These are phyloP conservation scores for Solanum piurae DNA, from an alignment of 257 asterid genomes.

Conservation along the genomic window DNA sequence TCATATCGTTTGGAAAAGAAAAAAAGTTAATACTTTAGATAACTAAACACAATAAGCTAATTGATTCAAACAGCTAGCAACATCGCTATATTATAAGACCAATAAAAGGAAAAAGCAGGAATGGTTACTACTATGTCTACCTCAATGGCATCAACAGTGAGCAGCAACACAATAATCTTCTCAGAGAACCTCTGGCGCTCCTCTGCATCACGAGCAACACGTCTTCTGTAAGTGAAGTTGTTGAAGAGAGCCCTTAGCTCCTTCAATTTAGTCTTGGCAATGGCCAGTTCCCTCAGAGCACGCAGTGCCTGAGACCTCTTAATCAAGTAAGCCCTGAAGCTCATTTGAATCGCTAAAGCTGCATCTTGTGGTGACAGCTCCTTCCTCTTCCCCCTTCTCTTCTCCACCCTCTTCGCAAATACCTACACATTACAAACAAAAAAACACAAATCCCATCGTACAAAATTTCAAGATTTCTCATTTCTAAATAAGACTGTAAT, in stretches of 20 bases:
- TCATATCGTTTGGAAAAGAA: background rate
- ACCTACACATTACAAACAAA: constrained; percentile 25
- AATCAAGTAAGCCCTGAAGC: constrained; percentile 66
- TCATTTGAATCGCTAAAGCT: constrained; percentile 57
- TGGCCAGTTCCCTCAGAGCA: constrained; percentile 82
- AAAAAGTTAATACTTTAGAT: background rate
- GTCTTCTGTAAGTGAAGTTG: constrained; percentile 86
- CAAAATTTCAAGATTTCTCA: background rate
- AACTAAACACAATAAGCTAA: background rate
- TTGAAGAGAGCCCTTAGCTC: constrained; percentile 36
- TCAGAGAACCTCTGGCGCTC: constrained; percentile 90
- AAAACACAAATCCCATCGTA: background rate
- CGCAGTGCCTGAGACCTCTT: constrained; percentile 81
- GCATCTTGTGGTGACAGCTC: constrained; percentile 62
- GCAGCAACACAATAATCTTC: constrained; percentile 81
- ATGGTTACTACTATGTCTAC: constrained; percentile 15
- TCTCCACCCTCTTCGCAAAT: constrained; percentile 67
- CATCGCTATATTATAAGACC: background rate
- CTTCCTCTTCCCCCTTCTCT: constrained; percentile 62
- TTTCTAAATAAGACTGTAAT: background rate
- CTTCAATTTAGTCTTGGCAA: constrained; percentile 79
- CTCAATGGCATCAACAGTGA: constrained; percentile 94
- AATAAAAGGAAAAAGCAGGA: background rate
- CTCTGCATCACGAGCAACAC: constrained; percentile 53
- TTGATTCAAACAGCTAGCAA: background rate